Percentiles rank a stretch among this genome's conserved stretches.
phyloP scores from a whole-genome alignment of 1,284 basidiomycete genomes.

The Austroboletus novae-zelandiae region DNA sequence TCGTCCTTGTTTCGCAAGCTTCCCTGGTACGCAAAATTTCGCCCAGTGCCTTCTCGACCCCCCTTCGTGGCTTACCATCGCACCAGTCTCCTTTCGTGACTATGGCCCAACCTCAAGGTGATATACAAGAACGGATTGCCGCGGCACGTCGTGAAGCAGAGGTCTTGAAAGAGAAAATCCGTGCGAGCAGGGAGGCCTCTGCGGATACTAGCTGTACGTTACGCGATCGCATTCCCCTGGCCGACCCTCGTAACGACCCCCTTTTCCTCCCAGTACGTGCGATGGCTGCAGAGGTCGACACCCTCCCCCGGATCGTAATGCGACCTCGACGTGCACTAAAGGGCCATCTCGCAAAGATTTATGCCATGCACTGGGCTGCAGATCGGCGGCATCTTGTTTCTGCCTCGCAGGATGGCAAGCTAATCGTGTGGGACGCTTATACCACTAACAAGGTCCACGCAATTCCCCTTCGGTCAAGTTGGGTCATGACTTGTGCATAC shows the following conservation, averaged over 20 bases:
- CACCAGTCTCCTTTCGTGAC: constrained; percentile 10
- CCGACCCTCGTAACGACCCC: constrained; percentile 16
- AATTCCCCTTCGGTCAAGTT: constrained; percentile 94
- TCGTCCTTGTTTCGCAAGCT: constrained; percentile 28
- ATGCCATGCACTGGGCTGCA: constrained; percentile 98
- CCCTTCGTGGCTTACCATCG: not conserved
- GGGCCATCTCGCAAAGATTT: constrained; percentile 98
- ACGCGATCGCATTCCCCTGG: not conserved
- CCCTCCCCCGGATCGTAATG: constrained; percentile 94
- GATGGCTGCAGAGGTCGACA: constrained; percentile 95
- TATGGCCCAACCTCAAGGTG: constrained; percentile 80
- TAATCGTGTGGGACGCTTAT: constrained; percentile 99
- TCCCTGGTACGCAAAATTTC: constrained; percentile 30
- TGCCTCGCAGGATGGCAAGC: constrained; percentile 97
- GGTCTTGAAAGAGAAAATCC: constrained; percentile 95
- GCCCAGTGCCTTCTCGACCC: constrained; percentile 1
- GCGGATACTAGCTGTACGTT: constrained; percentile 91
- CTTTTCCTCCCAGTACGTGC: constrained; percentile 67
- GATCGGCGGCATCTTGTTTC: constrained; percentile 97
- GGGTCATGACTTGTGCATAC: constrained; percentile 99
- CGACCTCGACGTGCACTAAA: constrained; percentile 92
- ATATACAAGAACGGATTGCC: constrained; percentile 93
- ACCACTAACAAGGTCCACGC: constrained; percentile 99
- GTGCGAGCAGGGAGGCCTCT: constrained; percentile 90
- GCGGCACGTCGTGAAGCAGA: constrained; percentile 96